These are phyloP conservation scores for Porpolomopsis calyptriformis DNA, from an alignment of 768 basidiomycete species.

Conservation along the genomic window DNA sequence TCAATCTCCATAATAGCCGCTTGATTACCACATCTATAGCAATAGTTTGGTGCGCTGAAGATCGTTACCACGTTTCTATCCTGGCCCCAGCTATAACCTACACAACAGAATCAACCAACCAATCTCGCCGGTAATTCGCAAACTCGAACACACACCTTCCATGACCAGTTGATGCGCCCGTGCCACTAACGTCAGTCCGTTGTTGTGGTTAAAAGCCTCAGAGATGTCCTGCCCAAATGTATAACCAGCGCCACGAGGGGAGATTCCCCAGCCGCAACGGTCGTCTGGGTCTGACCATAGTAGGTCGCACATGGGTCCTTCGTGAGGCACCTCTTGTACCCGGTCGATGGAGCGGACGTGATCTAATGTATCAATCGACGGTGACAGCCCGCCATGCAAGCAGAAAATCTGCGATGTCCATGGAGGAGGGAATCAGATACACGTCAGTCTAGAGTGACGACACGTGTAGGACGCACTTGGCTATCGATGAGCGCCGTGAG, in stretches of 20 bases:
- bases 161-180: slow-evolving; percentile 93
- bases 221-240: slow-evolving; percentile 99
- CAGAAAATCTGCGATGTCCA: slow-evolving; percentile 77
- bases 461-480: slow-evolving; percentile 59
- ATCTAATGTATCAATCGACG: slow-evolving; percentile 98
- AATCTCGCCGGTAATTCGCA: not conserved
- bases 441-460: not conserved
- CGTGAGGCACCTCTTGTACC: slow-evolving; percentile 98
- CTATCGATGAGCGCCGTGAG: slow-evolving; percentile 97
- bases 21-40: slow-evolving; percentile 98
- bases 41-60: slow-evolving; percentile 99
- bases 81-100: slow-evolving; percentile 95
- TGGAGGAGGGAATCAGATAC: slow-evolving; percentile 9
- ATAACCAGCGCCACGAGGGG: slow-evolving; percentile 96
- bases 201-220: slow-evolving; percentile 99
- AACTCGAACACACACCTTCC: slow-evolving; percentile 66
- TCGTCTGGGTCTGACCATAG: slow-evolving; percentile 99
- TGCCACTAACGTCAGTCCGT: slow-evolving; percentile 91
- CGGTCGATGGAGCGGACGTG: slow-evolving; percentile 98
- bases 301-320: slow-evolving; percentile 99
- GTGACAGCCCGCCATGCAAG: slow-evolving; percentile 93
- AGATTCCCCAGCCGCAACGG: slow-evolving; percentile 98
- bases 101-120: slow-evolving; percentile 8
- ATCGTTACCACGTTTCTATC: slow-evolving; percentile 99
- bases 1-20: slow-evolving; percentile 99